Evolutionary conservation across 2,329 filamentous ascomycete genomes (phyloP).

Genomic region (Rhinocladiella mackenziei): DNA sequence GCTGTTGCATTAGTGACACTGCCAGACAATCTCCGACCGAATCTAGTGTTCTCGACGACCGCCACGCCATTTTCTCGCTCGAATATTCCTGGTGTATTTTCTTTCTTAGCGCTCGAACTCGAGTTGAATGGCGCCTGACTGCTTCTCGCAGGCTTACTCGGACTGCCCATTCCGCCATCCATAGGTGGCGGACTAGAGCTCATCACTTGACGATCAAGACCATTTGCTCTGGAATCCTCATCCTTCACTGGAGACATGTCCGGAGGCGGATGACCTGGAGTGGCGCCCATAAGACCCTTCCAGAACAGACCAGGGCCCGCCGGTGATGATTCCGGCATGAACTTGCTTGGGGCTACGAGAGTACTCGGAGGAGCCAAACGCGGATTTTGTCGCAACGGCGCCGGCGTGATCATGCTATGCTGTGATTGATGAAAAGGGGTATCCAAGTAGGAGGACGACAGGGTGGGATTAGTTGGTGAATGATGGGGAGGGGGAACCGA

Average conservation of each 20-base stretch:
- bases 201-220: conserved; percentile 37
- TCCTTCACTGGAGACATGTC: conserved; percentile 48
- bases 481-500: conserved; percentile 26
- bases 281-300: conserved; percentile 42
- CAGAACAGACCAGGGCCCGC: conserved; percentile 44
- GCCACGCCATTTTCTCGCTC: conserved; percentile 6
- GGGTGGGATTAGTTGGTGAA: conserved; percentile 40
- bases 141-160: conserved; percentile 40
- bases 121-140: conserved; percentile 27
- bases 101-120: conserved; percentile 36
- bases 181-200: conserved; percentile 48
- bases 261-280: conserved; percentile 30
- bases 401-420: conserved; percentile 46
- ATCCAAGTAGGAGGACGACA: conserved; percentile 49
- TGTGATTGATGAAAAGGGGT: conserved; percentile 39
- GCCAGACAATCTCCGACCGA: conserved; percentile 6
- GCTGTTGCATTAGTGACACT: conserved; percentile 1
- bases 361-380: conserved; percentile 48
- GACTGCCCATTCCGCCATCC: conserved; percentile 40
- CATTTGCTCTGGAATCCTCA: conserved; percentile 30
- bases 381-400: conserved; percentile 47
- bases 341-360: conserved; percentile 48
- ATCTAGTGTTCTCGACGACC: conserved; percentile 5
- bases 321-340: conserved; percentile 50
- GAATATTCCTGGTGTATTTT: conserved; percentile 13